A percentile compares a stretch with the other conserved stretches of the same genome.
phyloP scores from a whole-genome alignment of 768 basidiomycete species.

The Pisolithus orientalis region DNA sequence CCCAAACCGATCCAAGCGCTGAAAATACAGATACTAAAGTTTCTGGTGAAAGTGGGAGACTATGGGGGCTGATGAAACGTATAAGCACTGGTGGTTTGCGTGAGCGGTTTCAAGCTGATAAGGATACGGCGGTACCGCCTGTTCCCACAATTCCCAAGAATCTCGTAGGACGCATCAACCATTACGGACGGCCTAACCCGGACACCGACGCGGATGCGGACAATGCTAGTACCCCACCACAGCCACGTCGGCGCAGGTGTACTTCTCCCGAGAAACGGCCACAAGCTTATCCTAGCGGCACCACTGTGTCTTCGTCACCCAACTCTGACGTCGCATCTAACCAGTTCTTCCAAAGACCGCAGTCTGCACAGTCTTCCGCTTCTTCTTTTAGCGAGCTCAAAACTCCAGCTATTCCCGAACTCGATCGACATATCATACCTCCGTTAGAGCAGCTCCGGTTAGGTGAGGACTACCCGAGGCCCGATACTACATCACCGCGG shows the following conservation, averaged over 20 bases:
- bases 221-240: conserved; percentile 5
- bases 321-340: conserved; percentile 51
- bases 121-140: conserved; percentile 38
- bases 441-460: conserved; percentile 49
- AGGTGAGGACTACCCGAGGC: conserved; percentile 11
- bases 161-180: conserved; percentile 13
- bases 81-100: conserved; percentile 60
- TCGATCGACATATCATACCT: conserved; percentile 45
- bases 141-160: conserved; percentile 56
- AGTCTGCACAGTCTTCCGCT: conserved; percentile 46
- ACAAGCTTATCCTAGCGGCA: conserved; percentile 36
- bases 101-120: conserved; percentile 34
- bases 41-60: conserved; percentile 33
- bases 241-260: conserved; percentile 1
- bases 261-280: conserved; percentile 8
- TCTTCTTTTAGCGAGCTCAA: conserved; percentile 48
- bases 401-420: conserved; percentile 33
- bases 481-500: neutral
- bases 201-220: neutral
- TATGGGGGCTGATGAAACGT: conserved; percentile 68
- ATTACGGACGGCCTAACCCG: conserved; percentile 2
- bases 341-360: conserved; percentile 43
- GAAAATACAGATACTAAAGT: conserved; percentile 6
- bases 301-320: conserved; percentile 57
- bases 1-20: conserved; percentile 4